These are phyloP conservation scores for Lactarius deliciosus DNA, from an alignment of 768 basidiomycete genomes.

Conservation along the genomic window DNA sequence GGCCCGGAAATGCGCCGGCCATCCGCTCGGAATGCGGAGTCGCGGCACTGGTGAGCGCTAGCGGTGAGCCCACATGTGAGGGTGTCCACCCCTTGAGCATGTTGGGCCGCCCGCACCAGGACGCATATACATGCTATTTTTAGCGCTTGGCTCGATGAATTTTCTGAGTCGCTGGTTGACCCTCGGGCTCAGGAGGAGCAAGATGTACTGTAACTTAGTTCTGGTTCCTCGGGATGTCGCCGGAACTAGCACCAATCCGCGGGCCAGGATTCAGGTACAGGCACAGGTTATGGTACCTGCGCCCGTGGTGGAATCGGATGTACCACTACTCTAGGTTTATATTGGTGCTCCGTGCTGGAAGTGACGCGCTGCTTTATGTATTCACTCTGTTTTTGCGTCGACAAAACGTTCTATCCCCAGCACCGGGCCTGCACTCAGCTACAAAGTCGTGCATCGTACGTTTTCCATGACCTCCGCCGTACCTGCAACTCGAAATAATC, in stretches of 20 bases:
- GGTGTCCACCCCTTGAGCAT: too few species aligned
- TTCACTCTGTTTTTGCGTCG: neutral
- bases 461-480: slow-evolving; percentile 11
- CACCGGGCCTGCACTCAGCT: neutral
- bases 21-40: neutral
- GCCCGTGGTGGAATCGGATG: neutral
- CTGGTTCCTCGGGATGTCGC: neutral
- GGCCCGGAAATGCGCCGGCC: neutral
- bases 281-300: neutral
- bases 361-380: neutral
- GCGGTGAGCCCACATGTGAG: too few species aligned
- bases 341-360: neutral
- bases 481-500: slow-evolving; percentile 1
- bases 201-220: neutral
- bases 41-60: neutral
- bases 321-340: neutral
- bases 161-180: neutral
- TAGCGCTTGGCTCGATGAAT: neutral
- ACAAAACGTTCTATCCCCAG: neutral
- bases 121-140: neutral
- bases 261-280: neutral
- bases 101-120: neutral
- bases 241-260: neutral
- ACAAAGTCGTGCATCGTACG: neutral
- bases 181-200: neutral